Conservation (phyloP, 163 green algal species). For the Trebouxia gelatinosa region DNA sequence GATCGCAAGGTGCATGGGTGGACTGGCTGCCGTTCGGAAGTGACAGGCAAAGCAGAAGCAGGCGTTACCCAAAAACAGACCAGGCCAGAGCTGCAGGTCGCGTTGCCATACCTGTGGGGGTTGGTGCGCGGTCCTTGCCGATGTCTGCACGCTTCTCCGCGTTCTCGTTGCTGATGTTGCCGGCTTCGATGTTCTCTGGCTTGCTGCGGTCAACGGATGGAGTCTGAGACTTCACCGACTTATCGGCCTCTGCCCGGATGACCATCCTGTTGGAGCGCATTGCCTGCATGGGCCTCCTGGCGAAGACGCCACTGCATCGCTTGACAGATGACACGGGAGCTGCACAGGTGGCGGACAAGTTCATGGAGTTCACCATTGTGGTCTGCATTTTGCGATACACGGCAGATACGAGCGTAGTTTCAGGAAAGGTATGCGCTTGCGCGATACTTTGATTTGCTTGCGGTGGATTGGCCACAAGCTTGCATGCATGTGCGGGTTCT, state of each 20-base stretch:
- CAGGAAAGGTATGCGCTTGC: too few species aligned
- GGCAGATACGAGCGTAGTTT: too few species aligned
- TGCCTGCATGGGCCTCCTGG: background rate
- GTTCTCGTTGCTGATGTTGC: conserved; percentile 47
- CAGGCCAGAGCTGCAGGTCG: too few species aligned
- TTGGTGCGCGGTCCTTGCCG: conserved; percentile 27
- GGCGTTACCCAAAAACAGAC: background rate
- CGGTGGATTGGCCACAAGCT: too few species aligned
- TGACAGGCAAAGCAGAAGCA: too few species aligned
- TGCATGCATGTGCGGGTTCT: too few species aligned
- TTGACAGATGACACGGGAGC: conserved; percentile 4
- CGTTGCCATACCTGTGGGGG: conserved; percentile 8
- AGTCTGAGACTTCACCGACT: conserved; percentile 3
- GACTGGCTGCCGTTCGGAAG: too few species aligned
- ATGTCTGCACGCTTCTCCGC: conserved; percentile 47
- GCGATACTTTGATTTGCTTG: too few species aligned
- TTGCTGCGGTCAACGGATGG: conserved; percentile 31
- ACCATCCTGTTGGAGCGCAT: background rate
- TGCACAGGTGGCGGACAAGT: background rate
- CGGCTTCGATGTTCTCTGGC: conserved; percentile 42
- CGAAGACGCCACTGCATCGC: conserved; percentile 5
- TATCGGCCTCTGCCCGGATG: conserved; percentile 9
- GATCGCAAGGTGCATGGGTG: too few species aligned
- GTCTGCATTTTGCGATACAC: conserved; percentile 15
- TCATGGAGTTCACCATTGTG: background rate